A percentile compares a stretch with the other conserved stretches of the same genome.
phyloP scores from a whole-genome alignment of 2,329 filamentous ascomycete genomes.

The Pyricularia sp. region DNA sequence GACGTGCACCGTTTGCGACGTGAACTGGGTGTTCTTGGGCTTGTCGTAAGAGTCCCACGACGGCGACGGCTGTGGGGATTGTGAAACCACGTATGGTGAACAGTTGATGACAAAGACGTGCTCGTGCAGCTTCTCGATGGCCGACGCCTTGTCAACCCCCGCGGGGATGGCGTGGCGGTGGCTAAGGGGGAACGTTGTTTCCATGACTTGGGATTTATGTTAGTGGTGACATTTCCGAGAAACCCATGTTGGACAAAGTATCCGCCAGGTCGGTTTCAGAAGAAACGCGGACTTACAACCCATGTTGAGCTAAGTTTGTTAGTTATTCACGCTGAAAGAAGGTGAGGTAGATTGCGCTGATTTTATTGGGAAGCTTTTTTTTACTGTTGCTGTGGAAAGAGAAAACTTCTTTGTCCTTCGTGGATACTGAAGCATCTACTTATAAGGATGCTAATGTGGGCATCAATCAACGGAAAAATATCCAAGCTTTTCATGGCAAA shows the following conservation, averaged over 20 bases:
- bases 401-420: not conserved
- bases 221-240: not conserved
- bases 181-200: not conserved
- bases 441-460: not conserved
- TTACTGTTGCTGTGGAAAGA: not conserved
- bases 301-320: not conserved
- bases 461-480: not conserved
- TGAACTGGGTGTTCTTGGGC: constrained; percentile 19
- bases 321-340: not conserved
- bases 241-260: too few relatives aligned
- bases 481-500: not conserved
- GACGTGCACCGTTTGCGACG: constrained; percentile 19
- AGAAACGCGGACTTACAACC: not conserved
- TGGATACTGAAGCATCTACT: not conserved
- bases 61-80: not conserved
- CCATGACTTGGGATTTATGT: not conserved
- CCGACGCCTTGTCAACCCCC: constrained; percentile 22
- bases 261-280: not conserved
- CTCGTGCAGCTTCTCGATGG: constrained; percentile 40
- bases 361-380: not conserved
- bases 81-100: constrained; percentile 39
- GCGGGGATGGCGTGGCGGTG: constrained; percentile 21
- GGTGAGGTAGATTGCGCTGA: not conserved
- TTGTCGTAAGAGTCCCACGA: constrained; percentile 15
- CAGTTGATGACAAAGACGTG: constrained; percentile 41